A percentile compares a stretch with the other conserved stretches of the same genome.
phyloP scores from a whole-genome alignment of 257 asterid species.

The Haberlea rhodopensis region DNA sequence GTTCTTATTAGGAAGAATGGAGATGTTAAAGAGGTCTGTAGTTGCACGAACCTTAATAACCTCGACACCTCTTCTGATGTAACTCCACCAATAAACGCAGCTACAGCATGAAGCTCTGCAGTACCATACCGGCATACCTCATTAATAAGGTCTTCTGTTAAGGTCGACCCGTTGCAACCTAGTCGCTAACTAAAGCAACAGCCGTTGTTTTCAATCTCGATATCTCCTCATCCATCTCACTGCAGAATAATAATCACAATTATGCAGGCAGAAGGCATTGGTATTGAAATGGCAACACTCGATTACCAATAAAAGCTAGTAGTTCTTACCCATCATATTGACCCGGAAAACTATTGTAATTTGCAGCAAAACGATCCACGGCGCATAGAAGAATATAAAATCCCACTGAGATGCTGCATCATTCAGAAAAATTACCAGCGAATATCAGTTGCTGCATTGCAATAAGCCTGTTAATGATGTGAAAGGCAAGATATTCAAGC shows the following conservation, averaged over 20 bases:
- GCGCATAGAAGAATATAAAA: conserved; percentile 90
- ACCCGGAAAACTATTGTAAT: conserved; percentile 80
- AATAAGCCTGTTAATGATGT: conserved; percentile 19
- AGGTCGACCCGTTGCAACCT: conserved; percentile 77
- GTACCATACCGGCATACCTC: conserved; percentile 98
- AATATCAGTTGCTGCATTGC: conserved; percentile 22
- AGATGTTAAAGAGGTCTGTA: neutral
- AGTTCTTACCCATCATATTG: conserved; percentile 80
- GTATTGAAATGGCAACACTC: neutral
- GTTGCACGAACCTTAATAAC: conserved; percentile 90
- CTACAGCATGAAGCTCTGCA: conserved; percentile 92
- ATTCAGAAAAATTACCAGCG: conserved; percentile 21
- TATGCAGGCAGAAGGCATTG: conserved; percentile 9
- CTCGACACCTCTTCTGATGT: conserved; percentile 96
- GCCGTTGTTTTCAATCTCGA: conserved; percentile 90
- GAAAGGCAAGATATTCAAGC: conserved; percentile 10
- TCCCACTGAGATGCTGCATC: conserved; percentile 73
- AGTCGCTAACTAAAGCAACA: conserved; percentile 61
- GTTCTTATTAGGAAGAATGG: conserved; percentile 53
- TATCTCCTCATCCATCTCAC: conserved; percentile 94
- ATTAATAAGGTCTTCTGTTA: conserved; percentile 83
- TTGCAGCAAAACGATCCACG: conserved; percentile 87
- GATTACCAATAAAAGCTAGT: conserved; percentile 10
- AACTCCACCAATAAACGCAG: conserved; percentile 88
- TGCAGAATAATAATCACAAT: conserved; percentile 31